phyloP scores from a whole-genome alignment of 2,329 filamentous ascomycete genomes.

The Periconia sp. region DNA sequence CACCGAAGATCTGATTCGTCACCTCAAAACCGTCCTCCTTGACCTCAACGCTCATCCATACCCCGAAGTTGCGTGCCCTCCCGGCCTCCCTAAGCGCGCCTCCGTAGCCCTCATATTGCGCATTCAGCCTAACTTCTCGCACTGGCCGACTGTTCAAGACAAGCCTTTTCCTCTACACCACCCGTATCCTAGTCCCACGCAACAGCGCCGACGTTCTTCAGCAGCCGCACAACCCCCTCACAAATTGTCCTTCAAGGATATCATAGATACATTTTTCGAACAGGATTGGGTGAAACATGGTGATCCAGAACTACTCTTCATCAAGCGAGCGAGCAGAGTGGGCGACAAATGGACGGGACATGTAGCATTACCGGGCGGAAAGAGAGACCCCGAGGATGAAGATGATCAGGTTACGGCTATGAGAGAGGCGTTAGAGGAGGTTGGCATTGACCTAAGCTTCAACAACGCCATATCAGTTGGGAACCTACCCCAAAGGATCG shows the following conservation, averaged over 20 bases:
- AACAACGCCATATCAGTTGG: conserved; percentile 58
- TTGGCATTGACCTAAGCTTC: conserved; percentile 65
- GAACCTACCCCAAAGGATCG: conserved; percentile 69
- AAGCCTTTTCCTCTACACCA: conserved; percentile 20
- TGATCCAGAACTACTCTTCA: conserved; percentile 72
- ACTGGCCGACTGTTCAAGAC: conserved; percentile 54
- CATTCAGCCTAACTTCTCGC: conserved; percentile 62
- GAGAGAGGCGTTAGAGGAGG: conserved; percentile 70
- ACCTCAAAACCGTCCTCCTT: conserved; percentile 51
- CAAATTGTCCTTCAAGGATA: conserved; percentile 45
- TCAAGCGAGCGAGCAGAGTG: conserved; percentile 69
- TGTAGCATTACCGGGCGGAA: conserved; percentile 71
- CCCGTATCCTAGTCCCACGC: conserved; percentile 22
- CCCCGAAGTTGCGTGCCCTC: conserved; percentile 56
- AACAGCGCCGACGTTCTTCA: conserved; percentile 34
- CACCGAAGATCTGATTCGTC: conserved; percentile 41
- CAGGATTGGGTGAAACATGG: conserved; percentile 70
- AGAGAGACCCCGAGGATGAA: conserved; percentile 68
- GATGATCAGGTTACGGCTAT: conserved; percentile 68
- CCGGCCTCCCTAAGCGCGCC: conserved; percentile 63
- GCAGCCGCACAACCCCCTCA: conserved; percentile 25
- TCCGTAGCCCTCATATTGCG: conserved; percentile 70
- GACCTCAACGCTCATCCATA: conserved; percentile 55
- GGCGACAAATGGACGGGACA: conserved; percentile 74
- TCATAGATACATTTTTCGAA: conserved; percentile 64